Conservation (phyloP, 176 grass and related monocot species). For the Oryza nivara region DNA sequence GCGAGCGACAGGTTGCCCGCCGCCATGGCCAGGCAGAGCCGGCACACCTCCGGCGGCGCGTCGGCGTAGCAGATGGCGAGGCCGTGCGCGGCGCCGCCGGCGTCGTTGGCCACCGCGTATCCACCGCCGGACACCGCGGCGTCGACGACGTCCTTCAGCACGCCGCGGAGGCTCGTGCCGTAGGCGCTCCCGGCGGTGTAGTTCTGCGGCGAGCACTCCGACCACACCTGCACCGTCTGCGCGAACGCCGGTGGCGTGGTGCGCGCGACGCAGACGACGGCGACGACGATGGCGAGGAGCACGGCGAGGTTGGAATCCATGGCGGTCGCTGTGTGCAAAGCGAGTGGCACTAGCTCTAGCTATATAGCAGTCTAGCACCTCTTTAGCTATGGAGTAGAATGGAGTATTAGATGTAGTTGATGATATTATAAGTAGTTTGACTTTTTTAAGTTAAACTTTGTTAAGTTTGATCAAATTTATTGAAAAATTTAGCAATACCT, state of each 20-base stretch:
- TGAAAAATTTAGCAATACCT: too few relatives aligned
- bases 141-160: not conserved
- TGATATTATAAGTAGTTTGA: too few relatives aligned
- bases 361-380: too few relatives aligned
- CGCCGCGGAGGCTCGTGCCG: not conserved
- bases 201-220: not conserved
- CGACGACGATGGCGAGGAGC: not conserved
- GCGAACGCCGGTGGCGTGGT: not conserved
- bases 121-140: conserved; percentile 10
- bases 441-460: too few relatives aligned
- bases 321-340: not conserved
- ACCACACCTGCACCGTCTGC: conserved; percentile 32
- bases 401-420: too few relatives aligned
- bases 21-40: conserved; percentile 39
- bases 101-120: not conserved
- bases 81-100: not conserved
- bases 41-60: conserved; percentile 26
- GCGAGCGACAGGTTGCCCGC: conserved; percentile 36
- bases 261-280: not conserved
- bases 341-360: too few relatives aligned
- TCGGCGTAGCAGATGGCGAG: conserved; percentile 45
- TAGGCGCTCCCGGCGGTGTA: conserved; percentile 22
- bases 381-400: too few relatives aligned
- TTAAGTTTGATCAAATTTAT: too few relatives aligned
- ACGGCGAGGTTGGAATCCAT: not conserved